Percentiles rank a stretch among this genome's conserved stretches.
Conservation (phyloP, 2,329 filamentous ascomycete genomes). For the Fusarium lateritium region DNA sequence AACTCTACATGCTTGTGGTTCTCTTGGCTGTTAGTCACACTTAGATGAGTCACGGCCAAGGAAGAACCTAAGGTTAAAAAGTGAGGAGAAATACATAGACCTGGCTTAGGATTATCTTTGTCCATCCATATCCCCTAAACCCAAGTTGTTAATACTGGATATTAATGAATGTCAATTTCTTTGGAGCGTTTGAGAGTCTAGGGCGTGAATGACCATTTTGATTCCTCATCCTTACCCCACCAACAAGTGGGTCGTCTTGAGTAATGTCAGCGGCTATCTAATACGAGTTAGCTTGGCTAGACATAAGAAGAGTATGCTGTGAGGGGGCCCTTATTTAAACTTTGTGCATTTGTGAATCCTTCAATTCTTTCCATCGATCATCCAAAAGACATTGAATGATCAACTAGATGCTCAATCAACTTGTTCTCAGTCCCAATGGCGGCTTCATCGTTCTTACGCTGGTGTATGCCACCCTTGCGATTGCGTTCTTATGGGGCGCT, state of each 20-base stretch:
- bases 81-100: too few species aligned
- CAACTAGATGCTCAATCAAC: neutral
- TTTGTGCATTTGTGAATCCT: neutral
- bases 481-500: neutral
- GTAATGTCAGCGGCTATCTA: neutral
- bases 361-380: neutral
- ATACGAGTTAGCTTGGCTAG: neutral
- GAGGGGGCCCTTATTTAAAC: neutral
- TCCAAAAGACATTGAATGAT: neutral
- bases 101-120: too few species aligned
- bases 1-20: too few species aligned
- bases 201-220: neutral
- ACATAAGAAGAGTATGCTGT: neutral
- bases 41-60: too few species aligned
- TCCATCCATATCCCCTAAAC: too few species aligned
- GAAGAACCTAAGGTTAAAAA: too few species aligned
- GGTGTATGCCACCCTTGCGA: neutral
- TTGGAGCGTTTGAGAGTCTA: too few species aligned
- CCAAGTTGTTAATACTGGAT: neutral
- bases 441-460: neutral
- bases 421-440: neutral
- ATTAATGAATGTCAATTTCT: neutral
- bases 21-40: too few species aligned
- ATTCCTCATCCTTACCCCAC: conserved; percentile 16
- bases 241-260: neutral